Percentiles rank a stretch among this genome's conserved stretches.
Conservation (phyloP, 1,139 yeast species). For the Pichia sp. region DNA sequence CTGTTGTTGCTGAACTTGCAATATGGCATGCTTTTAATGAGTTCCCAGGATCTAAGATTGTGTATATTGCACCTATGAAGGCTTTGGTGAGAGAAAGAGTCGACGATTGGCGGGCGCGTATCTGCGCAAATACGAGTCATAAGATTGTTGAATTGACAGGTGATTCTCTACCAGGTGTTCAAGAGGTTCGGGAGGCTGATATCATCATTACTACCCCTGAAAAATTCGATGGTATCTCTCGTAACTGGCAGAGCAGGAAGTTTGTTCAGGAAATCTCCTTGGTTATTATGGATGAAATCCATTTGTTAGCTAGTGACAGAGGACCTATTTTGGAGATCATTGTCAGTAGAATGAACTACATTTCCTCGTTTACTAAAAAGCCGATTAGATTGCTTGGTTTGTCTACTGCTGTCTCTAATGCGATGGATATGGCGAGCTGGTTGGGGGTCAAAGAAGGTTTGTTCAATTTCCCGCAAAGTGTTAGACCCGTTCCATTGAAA, state of each 20-base stretch:
- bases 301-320: constrained; percentile 92
- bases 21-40: constrained; percentile 91
- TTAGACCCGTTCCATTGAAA: constrained; percentile 94
- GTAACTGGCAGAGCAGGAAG: constrained; percentile 94
- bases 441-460: constrained; percentile 83
- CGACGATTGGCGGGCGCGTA: constrained; percentile 81
- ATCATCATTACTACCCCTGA: constrained; percentile 96
- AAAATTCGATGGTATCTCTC: constrained; percentile 96
- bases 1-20: constrained; percentile 94
- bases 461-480: constrained; percentile 91
- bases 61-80: constrained; percentile 98
- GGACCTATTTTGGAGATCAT: constrained; percentile 98
- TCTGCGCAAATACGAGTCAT: constrained; percentile 52
- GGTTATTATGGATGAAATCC: constrained; percentile 97
- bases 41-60: constrained; percentile 76
- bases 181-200: constrained; percentile 81
- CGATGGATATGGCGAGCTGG: constrained; percentile 98
- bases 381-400: constrained; percentile 83
- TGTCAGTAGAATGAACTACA: constrained; percentile 95
- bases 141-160: constrained; percentile 92
- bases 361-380: constrained; percentile 65
- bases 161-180: constrained; percentile 88
- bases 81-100: constrained; percentile 96
- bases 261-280: constrained; percentile 88
- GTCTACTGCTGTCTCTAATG: constrained; percentile 98